Percentiles rank a stretch among this genome's conserved stretches.
phyloP scores from a whole-genome alignment of 495 filamentous ascomycete species.

The Achaetomiella virescens region DNA sequence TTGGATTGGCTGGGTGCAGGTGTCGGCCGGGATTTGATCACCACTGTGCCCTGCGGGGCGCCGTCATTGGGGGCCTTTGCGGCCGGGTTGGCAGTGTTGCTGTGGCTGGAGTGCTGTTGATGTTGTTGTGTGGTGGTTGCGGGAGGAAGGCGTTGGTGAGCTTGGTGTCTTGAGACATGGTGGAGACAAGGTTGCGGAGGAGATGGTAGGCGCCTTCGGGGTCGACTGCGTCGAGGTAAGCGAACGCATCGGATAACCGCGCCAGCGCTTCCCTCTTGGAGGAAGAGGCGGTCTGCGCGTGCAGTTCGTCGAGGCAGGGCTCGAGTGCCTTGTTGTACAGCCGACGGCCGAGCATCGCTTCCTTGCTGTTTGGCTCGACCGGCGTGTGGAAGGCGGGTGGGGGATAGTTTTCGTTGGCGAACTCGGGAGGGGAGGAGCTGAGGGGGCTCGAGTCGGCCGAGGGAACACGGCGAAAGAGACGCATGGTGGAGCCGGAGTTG shows the following conservation, averaged over 20 bases:
- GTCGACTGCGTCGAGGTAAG: conserved; percentile 74
- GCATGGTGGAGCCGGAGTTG: conserved; percentile 80
- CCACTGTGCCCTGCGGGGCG: conserved; percentile 40
- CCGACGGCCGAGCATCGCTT: conserved; percentile 69
- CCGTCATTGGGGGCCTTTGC: conserved; percentile 15
- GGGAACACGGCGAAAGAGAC: conserved; percentile 77
- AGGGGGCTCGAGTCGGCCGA: conserved; percentile 55
- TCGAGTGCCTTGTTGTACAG: conserved; percentile 76
- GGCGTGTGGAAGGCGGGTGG: conserved; percentile 27
- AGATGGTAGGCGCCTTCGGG: conserved; percentile 88
- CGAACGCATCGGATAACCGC: conserved; percentile 75
- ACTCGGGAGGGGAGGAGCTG: conserved; percentile 31
- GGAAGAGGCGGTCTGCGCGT: conserved; percentile 68
- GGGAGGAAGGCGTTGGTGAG: conserved; percentile 34
- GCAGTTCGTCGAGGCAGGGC: conserved; percentile 71
- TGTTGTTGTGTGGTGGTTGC: not conserved
- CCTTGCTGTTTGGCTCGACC: conserved; percentile 60
- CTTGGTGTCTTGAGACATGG: conserved; percentile 37
- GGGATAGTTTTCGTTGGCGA: conserved; percentile 39
- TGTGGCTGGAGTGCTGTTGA: not conserved
- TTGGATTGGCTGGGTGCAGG: no score
- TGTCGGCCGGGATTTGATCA: conserved; percentile 34
- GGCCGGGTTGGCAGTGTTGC: no score
- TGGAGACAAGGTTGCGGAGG: conserved; percentile 56
- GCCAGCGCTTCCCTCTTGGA: conserved; percentile 76